phyloP scores from a whole-genome alignment of 2,329 filamentous ascomycete species.

The Exophiala xenobiotica region DNA sequence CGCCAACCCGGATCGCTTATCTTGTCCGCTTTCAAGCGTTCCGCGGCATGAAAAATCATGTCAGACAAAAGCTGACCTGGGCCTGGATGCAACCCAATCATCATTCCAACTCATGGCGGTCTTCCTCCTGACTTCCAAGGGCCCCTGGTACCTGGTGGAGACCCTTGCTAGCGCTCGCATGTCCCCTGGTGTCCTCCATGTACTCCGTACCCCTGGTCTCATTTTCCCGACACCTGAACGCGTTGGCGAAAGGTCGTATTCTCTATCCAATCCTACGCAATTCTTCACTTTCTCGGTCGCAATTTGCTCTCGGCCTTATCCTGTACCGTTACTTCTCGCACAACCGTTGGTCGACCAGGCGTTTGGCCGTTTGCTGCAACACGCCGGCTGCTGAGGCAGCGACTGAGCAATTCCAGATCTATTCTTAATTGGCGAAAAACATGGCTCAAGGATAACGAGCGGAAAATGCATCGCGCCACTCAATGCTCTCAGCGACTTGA shows the following conservation, averaged over 20 bases:
- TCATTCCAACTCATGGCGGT: no score
- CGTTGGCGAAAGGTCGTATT: conserved; percentile 8
- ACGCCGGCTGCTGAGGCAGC: neutral
- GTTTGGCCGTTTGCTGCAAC: neutral
- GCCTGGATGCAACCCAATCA: no score
- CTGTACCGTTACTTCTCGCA: neutral
- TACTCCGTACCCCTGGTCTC: no score
- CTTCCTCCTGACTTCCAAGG: neutral
- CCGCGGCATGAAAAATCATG: neutral
- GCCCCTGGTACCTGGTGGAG: no score
- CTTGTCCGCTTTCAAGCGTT: no score
- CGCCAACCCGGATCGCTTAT: no score
- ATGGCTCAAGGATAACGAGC: conserved; percentile 11
- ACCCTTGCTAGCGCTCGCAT: no score
- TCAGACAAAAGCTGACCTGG: neutral
- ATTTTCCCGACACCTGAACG: neutral
- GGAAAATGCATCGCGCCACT: conserved; percentile 11
- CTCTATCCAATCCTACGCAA: conserved; percentile 10
- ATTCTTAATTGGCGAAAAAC: conserved; percentile 8
- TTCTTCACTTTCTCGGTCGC: neutral
- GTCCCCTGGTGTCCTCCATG: no score
- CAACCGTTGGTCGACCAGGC: neutral
- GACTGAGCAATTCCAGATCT: neutral
- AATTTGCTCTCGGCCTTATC: conserved; percentile 6
- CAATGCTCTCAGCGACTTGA: neutral